Evolutionary conservation across 306 rosid genomes (phyloP).

Genomic region (Herpetospermum pedunculosum): DNA sequence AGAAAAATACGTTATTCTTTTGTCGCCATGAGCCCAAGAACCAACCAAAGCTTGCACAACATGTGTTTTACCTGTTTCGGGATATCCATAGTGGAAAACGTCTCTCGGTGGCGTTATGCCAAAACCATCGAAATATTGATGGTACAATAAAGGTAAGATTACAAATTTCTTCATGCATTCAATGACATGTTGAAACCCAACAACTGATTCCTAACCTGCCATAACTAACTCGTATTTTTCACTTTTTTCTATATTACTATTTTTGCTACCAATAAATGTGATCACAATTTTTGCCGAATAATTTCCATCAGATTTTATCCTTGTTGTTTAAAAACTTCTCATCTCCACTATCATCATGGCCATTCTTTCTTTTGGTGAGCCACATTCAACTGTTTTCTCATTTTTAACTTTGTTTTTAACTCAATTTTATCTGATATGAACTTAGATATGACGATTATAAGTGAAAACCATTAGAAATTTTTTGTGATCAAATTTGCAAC

Average conservation of each 20-base stretch:
- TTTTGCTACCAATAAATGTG: conserved; percentile 68
- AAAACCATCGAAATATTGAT: conserved; percentile 74
- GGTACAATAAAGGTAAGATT: conserved; percentile 78
- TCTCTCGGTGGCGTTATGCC: conserved; percentile 90
- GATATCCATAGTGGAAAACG: conserved; percentile 81
- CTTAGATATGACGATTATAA: too few species aligned
- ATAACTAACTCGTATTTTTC: conserved; percentile 25
- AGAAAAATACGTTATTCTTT: conserved; percentile 79
- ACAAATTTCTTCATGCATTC: conserved; percentile 85
- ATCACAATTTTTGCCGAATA: conserved; percentile 91
- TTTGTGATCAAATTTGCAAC: too few species aligned
- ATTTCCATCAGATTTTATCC: too few species aligned
- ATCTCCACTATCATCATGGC: too few species aligned
- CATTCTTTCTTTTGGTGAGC: too few species aligned
- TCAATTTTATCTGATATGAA: too few species aligned
- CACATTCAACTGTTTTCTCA: too few species aligned
- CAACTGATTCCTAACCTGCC: conserved; percentile 98
- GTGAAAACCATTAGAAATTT: too few species aligned
- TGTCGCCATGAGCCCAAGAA: conserved; percentile 94
- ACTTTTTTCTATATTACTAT: conserved; percentile 19
- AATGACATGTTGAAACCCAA: conserved; percentile 87
- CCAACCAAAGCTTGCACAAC: conserved; percentile 84
- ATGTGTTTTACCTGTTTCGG: conserved; percentile 89
- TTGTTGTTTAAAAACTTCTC: too few species aligned
- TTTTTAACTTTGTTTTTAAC: too few species aligned